A percentile compares a stretch with the other conserved stretches of the same genome.
phyloP scores from a whole-genome alignment of 2,329 filamentous ascomycete genomes.

The Blastomyces silverae region DNA sequence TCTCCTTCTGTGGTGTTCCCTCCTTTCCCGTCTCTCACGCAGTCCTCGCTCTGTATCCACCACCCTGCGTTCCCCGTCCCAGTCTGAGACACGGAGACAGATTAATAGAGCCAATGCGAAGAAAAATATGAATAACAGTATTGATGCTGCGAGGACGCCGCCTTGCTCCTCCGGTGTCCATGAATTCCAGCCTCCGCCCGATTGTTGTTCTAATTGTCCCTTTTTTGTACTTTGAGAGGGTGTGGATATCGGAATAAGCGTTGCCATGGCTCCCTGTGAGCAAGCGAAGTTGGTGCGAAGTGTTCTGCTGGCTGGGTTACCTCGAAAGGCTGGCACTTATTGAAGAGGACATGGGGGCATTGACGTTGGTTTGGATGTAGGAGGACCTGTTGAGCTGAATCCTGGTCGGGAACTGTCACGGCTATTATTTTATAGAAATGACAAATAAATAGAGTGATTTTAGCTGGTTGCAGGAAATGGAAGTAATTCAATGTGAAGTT shows the following conservation, averaged over 20 bases:
- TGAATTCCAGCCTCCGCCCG: slow-evolving; percentile 22
- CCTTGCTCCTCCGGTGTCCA: slow-evolving; percentile 27
- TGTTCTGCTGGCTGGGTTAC: neutral
- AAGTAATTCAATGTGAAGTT: neutral
- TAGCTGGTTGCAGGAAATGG: neutral
- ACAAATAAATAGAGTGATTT: neutral
- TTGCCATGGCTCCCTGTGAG: slow-evolving; percentile 1
- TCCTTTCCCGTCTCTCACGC: neutral
- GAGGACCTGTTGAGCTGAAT: neutral
- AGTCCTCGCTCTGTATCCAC: neutral
- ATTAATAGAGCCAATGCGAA: slow-evolving; percentile 21
- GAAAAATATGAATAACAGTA: slow-evolving; percentile 24
- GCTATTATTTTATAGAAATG: neutral
- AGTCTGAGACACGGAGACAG: slow-evolving; percentile 4
- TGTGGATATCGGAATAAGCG: slow-evolving; percentile 4
- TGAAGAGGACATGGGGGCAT: neutral
- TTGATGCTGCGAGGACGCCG: slow-evolving; percentile 27
- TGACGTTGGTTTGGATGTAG: neutral
- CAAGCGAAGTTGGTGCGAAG: neutral
- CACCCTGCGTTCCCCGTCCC: neutral
- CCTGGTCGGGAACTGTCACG: neutral
- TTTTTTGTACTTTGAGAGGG: neutral
- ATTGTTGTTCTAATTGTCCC: neutral
- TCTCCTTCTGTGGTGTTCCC: neutral
- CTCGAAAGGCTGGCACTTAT: neutral